Evolutionary conservation across 129 eudicot species (phyloP), one percentile per base, ranked within the genome.

Genomic region (Smallanthus sonchifolius): DNA sequence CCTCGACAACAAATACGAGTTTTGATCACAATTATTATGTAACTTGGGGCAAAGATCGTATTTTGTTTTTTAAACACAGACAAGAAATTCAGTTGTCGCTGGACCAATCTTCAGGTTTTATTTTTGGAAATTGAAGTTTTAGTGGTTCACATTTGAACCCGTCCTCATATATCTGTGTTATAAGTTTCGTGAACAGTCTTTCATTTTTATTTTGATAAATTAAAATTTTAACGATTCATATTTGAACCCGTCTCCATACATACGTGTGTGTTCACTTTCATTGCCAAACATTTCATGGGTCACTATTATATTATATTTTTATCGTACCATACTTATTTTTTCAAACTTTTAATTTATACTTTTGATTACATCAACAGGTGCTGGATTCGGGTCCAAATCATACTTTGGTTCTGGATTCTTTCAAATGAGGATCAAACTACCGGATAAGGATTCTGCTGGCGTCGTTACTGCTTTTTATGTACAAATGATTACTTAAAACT

Each of bases 381-480:
- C 91, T 35, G 98, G 98, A 2, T 84, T 93, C 57, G 92, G 65
- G 2, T 93, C 98, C 2, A 90, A 86, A 74, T 45, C 76, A 4
- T 86, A 76, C 48, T 93, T 75, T 62, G 89, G 91, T 69, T 90
- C 96, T 0, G 98, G 98, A 6, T 76, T 70, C 79, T 87, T 93
- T 72, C 84, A 77, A 59, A 73, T 93, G 88, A 90, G 70, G 75
- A 93, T 93, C 67, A 93, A 93, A 64, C 36, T 93, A 32, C 92
- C 95, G 0, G 70, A 63, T 47, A 83, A 65, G 51, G 87, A 89
- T 64, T 79, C 87, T 5, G 91, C 88, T 40, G 97, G 96, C 24
- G 93, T 89, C 51, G 89, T 92, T 67, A 87, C 91, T 42, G 87
- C 97, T 4, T 89, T 81, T 73, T 92, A 92, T 76, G 94, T 92